Percentiles rank a stretch among this genome's conserved stretches.
Conservation (phyloP, 2,329 filamentous ascomycete species). For the Phaeosphaeriaceae sp. region DNA sequence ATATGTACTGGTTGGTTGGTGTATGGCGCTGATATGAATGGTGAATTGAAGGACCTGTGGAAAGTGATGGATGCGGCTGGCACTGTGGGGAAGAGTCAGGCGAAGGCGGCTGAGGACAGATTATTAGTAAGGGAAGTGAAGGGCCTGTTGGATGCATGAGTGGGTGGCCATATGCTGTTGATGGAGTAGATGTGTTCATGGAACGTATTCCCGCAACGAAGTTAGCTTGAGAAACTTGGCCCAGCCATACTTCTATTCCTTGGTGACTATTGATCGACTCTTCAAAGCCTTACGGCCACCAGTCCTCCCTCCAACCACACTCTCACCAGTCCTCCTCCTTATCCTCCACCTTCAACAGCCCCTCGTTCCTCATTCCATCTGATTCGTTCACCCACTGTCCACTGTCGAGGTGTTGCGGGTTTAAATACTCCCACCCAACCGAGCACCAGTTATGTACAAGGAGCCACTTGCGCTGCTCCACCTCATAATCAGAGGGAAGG, state of each 20-base stretch:
- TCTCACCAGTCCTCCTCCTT: too few species aligned
- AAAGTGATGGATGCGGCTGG: slow-evolving; percentile 76
- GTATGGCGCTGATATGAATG: slow-evolving; percentile 72
- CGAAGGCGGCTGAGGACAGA: slow-evolving; percentile 33
- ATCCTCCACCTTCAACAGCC: too few species aligned
- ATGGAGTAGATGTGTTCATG: too few species aligned
- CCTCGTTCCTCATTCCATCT: background rate
- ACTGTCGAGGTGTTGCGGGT: background rate
- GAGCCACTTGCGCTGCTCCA: background rate
- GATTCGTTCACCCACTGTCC: background rate
- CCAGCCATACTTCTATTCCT: too few species aligned
- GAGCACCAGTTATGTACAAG: slow-evolving; percentile 1
- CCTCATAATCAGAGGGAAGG: background rate
- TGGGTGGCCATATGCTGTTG: too few species aligned
- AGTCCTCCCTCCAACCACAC: too few species aligned
- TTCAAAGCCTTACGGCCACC: background rate
- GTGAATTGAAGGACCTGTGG: slow-evolving; percentile 81
- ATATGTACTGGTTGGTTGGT: slow-evolving; percentile 77
- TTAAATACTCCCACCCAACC: background rate
- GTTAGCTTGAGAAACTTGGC: too few species aligned
- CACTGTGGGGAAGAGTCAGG: slow-evolving; percentile 56
- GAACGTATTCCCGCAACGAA: too few species aligned
- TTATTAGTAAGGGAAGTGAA: slow-evolving; percentile 46
- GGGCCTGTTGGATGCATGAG: slow-evolving; percentile 34
- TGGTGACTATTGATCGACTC: background rate